Base-by-base conservation (phyloP, 768 basidiomycete species). In the Russula emetica region DNA sequence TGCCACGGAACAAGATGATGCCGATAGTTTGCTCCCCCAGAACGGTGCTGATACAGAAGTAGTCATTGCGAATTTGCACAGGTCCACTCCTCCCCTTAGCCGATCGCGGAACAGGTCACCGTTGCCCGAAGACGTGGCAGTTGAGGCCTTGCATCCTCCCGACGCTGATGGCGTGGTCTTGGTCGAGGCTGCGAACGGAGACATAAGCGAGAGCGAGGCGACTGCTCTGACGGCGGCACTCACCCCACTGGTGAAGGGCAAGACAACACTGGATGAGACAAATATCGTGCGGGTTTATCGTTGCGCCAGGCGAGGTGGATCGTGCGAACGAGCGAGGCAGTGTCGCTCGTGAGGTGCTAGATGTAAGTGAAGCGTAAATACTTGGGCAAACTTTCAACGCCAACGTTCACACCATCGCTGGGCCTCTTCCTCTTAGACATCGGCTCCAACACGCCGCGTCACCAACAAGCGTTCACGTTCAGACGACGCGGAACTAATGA, bases 201-300 rank as follows among this genome's bases (percentile, higher is more conserved):
- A 24, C 26, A 34, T 22, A n/a, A 32, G 42, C n/a, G 57, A 59
- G 45, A 54, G 20, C 38, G 36, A 64, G 58, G 54, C 63, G 22
- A 28, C 47, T 7, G 24, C 38, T 13, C 60, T 47, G 58, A 51
- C 63, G 22, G 63, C 57, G 9, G 54, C 53, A 24, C 20, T 60
- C 3, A 54, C 60, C 11, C 54, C 63, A 2, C 58, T 64, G 16
- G 58, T 60, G 40, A 64, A 60, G 47, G 63, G 63, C 18, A 64
- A 64, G 49, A 56, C 49, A 32, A 34, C 8, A 9, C 42, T 51
- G 54, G 38, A 64, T n/a, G 18, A 26, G 38, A 5, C 13, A 22
- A 60, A 50, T 54, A 42, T 51, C 38, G 63, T 30, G 24, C 40
- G 5, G 5, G 54, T 51, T 40, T 2, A 55, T 16, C 8, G 40